A percentile compares a stretch with the other conserved stretches of the same genome.
Evolutionary conservation across 1,284 basidiomycete species (phyloP).

Genomic region (Ceratobasidium sp.): DNA sequence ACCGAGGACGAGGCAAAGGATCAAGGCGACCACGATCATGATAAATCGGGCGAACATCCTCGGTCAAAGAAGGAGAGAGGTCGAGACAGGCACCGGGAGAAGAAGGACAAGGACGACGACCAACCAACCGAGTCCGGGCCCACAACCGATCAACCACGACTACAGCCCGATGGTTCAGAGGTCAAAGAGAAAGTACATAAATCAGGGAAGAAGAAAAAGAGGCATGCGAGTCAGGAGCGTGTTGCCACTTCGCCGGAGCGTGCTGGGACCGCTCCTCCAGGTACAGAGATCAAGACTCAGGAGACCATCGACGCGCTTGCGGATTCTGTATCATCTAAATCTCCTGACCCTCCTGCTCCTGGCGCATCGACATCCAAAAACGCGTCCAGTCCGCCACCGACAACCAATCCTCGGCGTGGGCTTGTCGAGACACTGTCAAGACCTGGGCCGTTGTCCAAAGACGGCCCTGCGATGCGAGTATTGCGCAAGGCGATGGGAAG

Average conservation of each 20-base stretch:
- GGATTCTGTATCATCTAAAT: slow-evolving; percentile 19
- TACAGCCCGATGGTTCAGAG: slow-evolving; percentile 10
- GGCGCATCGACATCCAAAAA: slow-evolving; percentile 4
- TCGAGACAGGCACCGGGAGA: slow-evolving; percentile 20
- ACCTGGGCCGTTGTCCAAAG: slow-evolving; percentile 1
- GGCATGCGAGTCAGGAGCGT: slow-evolving; percentile 2
- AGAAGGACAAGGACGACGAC: slow-evolving; percentile 19
- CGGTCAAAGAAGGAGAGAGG: slow-evolving; percentile 32
- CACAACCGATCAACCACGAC: background rate
- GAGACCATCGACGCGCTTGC: slow-evolving; percentile 19
- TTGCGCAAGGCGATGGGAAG: slow-evolving; percentile 29
- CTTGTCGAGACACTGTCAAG: slow-evolving; percentile 23
- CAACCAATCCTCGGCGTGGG: slow-evolving; percentile 15
- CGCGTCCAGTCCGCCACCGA: background rate
- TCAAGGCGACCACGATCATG: slow-evolving; percentile 2
- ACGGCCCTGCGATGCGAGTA: slow-evolving; percentile 31
- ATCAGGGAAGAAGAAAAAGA: slow-evolving; percentile 24
- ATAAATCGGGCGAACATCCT: slow-evolving; percentile 25
- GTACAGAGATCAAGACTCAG: slow-evolving; percentile 17
- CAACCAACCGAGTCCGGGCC: background rate
- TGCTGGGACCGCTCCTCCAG: slow-evolving; percentile 27
- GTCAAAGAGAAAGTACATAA: slow-evolving; percentile 32
- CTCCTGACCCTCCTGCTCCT: background rate
- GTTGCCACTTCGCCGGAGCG: slow-evolving; percentile 14
- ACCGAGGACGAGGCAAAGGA: slow-evolving; percentile 19